phyloP scores from a whole-genome alignment of 208 protist species.

The Strigomonas culicis region DNA sequence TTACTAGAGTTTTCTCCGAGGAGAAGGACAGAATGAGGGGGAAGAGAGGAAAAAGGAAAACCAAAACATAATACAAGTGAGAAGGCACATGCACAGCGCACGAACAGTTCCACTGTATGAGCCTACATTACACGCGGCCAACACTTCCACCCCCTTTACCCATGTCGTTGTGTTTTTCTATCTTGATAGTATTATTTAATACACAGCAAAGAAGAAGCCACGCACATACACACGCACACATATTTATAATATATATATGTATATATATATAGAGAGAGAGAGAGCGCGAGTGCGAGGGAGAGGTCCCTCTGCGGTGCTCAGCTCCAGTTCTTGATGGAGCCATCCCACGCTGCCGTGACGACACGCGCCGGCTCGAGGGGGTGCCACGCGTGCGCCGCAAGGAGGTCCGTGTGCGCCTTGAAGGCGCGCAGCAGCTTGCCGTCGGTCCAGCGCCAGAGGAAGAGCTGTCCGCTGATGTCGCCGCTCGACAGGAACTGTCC shows the following conservation, averaged over 20 bases:
- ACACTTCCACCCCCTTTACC: not conserved
- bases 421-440: constrained; percentile 81
- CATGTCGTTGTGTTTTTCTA: not conserved
- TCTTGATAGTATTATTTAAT: not conserved
- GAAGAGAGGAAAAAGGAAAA: constrained; percentile 16
- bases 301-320: constrained; percentile 25
- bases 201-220: not conserved
- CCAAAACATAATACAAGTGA: not conserved
- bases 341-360: constrained; percentile 94
- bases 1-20: constrained; percentile 12
- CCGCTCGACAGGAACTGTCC: constrained; percentile 89
- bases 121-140: too few species aligned
- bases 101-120: too few species aligned
- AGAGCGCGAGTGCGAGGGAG: not conserved
- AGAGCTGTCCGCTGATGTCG: constrained; percentile 90
- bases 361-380: constrained; percentile 89
- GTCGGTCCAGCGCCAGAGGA: constrained; percentile 94
- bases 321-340: constrained; percentile 89
- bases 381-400: constrained; percentile 92
- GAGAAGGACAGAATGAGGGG: constrained; percentile 17
- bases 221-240: constrained; percentile 10
- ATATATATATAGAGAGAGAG: constrained; percentile 15
- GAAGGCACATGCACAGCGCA: too few species aligned
- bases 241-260: constrained; percentile 2
- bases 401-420: constrained; percentile 83